phyloP scores from a whole-genome alignment of 1,284 basidiomycete genomes.

The Apiotrichum siamense region DNA sequence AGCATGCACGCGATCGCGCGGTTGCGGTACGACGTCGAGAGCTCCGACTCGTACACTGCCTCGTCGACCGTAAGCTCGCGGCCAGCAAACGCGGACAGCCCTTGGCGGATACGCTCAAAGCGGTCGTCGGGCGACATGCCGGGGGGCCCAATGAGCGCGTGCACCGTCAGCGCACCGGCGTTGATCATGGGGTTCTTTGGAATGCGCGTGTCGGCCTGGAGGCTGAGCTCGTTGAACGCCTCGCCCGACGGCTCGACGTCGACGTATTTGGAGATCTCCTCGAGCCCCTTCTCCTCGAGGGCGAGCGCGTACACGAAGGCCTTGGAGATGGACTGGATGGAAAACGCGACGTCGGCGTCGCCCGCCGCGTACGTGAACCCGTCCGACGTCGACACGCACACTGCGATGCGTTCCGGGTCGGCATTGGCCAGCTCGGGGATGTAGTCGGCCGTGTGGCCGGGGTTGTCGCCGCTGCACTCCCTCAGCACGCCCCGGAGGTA shows the following conservation, averaged over 20 bases:
- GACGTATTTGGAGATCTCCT: conserved; percentile 1
- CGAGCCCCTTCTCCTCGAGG: conserved; percentile 13
- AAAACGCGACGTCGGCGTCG: conserved; percentile 14
- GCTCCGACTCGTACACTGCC: conserved; percentile 8
- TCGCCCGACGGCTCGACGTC: conserved; percentile 18
- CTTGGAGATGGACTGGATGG: conserved; percentile 19
- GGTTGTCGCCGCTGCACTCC: not conserved
- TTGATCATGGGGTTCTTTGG: conserved; percentile 20
- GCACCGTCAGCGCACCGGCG: conserved; percentile 16
- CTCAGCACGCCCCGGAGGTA: conserved; percentile 5
- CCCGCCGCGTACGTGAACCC: conserved; percentile 13
- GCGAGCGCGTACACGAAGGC: conserved; percentile 19
- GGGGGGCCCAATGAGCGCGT: conserved; percentile 6
- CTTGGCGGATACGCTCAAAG: conserved; percentile 11
- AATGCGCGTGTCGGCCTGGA: conserved; percentile 10
- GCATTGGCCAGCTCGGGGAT: conserved; percentile 16
- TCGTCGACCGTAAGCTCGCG: conserved; percentile 14
- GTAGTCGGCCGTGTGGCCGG: conserved; percentile 6
- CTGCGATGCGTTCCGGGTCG: conserved; percentile 1
- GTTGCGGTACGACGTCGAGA: conserved; percentile 14
- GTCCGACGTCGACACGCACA: conserved; percentile 12
- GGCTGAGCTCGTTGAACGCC: conserved; percentile 16
- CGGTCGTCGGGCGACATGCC: conserved; percentile 1
- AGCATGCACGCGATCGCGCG: conserved; percentile 17
- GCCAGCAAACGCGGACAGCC: conserved; percentile 10